Percentiles rank a stretch among this genome's conserved stretches.
phyloP scores from a whole-genome alignment of 139 green algal species.

The Deuterostichococcus epilithicus region DNA sequence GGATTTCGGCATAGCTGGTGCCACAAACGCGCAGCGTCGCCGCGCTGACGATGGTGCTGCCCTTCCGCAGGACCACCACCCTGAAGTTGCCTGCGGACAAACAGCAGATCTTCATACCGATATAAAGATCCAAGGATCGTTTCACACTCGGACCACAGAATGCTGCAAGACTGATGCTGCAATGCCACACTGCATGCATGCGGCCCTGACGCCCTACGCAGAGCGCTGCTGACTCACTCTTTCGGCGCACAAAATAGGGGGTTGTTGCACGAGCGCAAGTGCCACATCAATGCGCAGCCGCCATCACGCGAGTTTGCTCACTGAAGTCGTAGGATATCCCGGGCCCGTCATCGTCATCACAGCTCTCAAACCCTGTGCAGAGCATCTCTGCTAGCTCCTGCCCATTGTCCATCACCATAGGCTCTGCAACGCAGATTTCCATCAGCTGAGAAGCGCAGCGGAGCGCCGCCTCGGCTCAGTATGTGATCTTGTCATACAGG shows the following conservation, averaged over 20 bases:
- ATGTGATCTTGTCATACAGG: not conserved
- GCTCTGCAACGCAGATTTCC: conserved; percentile 25
- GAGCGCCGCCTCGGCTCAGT: not conserved
- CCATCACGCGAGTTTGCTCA: conserved; percentile 15
- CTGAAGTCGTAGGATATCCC: conserved; percentile 49
- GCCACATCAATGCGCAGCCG: not conserved
- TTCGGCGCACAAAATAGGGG: not conserved
- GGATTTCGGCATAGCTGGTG: conserved; percentile 54
- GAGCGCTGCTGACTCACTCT: too few species aligned
- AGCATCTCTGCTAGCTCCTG: conserved; percentile 66
- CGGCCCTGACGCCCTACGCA: too few species aligned
- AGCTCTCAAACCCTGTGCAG: conserved; percentile 47
- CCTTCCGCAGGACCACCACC: conserved; percentile 48
- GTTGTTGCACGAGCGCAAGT: not conserved
- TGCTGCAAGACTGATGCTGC: not conserved
- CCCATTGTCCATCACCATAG: conserved; percentile 56
- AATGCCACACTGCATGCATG: not conserved
- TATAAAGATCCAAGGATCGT: too few species aligned
- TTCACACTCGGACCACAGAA: too few species aligned
- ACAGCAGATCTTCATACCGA: not conserved
- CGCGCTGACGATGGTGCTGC: conserved; percentile 43
- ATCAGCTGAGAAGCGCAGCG: not conserved
- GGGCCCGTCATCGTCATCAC: conserved; percentile 16
- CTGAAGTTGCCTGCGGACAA: conserved; percentile 53
- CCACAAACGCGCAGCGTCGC: conserved; percentile 57